Evolutionary conservation across 1,284 basidiomycete genomes (phyloP), one percentile per base, ranked within the genome.

Genomic region (Lentinula novae-zelandiae): DNA sequence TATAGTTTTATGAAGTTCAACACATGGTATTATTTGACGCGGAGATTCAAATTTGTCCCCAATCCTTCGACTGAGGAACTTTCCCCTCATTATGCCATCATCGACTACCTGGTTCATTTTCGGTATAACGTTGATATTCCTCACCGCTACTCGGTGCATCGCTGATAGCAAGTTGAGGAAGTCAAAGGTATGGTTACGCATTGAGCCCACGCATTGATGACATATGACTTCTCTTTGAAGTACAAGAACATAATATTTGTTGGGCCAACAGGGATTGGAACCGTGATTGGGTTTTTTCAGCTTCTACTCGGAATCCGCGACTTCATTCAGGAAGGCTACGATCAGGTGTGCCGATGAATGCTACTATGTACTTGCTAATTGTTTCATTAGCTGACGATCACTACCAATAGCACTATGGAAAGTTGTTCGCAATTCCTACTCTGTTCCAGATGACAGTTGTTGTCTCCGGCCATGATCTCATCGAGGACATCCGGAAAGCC

Each of bases 401-500:
- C 20, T 42, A 48, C 46, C 17, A 34, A 61, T 55, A 75, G 72
- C 63, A 72, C 53, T 66, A 69, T 48, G 67, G 67, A 17, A 65
- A 65, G 8, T 53, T 71, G 7, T 79, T 78, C 69, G 76, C 73
- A 63, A 62, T 78, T 5, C 67, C 76, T 0, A 65, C 63, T 12
- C 38, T 68, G 20, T 63, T 65, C 34, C 59, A 63, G 8, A 76
- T 76, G 77, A 63, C 66, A 10, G 70, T 80, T 9, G 61, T 76
- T 3, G 68, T 73, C 0, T 64, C 70, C 15, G 70, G 73, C 2
- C 52, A 66, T 8, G 62, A 71, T 44, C 62, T 73, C 20, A 66
- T 76, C 10, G 76, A 78, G 22, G 72, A 74, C 12, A 48, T 77
- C 3, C 68, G 71, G 39, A 72, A 71, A 59, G 69, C 71, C 0